phyloP scores from a whole-genome alignment of 345 rosid genomes.

The Eucalyptus decipiens region DNA sequence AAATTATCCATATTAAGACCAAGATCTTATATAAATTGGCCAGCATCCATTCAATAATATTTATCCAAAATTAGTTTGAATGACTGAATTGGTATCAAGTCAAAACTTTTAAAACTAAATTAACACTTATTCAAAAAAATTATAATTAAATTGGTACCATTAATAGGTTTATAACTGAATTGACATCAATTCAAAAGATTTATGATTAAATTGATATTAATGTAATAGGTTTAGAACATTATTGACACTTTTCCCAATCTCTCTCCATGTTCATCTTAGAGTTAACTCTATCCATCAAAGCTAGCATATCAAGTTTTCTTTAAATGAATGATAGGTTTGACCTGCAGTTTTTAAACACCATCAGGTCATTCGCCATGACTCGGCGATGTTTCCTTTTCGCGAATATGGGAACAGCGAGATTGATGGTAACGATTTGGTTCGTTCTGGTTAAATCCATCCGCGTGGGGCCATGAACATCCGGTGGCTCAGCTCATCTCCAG shows the following conservation, averaged over 20 bases:
- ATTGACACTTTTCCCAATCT: too few relatives aligned
- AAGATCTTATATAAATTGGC: fast-evolving
- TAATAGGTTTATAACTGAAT: fast-evolving
- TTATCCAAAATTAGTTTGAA: too few relatives aligned
- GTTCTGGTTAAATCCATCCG: not conserved
- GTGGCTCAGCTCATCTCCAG: not conserved
- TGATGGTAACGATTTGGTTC: not conserved
- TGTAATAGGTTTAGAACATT: fast-evolving
- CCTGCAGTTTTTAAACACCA: not conserved
- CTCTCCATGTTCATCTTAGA: not conserved
- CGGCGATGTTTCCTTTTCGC: not conserved
- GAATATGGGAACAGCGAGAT: not conserved
- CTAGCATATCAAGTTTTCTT: not conserved
- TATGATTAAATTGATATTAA: too few relatives aligned
- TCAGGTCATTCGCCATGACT: not conserved
- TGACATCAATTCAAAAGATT: too few relatives aligned
- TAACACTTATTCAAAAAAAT: fast-evolving
- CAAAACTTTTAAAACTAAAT: too few relatives aligned
- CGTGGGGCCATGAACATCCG: not conserved
- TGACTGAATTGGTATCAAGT: too few relatives aligned
- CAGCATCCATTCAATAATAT: too few relatives aligned
- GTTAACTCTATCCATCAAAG: not conserved
- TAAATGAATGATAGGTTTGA: not conserved
- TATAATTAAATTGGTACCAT: too few relatives aligned
- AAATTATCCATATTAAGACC: fast-evolving